phyloP scores from a whole-genome alignment of 2,329 filamentous ascomycete genomes.

The Harringtonia aguacate region DNA sequence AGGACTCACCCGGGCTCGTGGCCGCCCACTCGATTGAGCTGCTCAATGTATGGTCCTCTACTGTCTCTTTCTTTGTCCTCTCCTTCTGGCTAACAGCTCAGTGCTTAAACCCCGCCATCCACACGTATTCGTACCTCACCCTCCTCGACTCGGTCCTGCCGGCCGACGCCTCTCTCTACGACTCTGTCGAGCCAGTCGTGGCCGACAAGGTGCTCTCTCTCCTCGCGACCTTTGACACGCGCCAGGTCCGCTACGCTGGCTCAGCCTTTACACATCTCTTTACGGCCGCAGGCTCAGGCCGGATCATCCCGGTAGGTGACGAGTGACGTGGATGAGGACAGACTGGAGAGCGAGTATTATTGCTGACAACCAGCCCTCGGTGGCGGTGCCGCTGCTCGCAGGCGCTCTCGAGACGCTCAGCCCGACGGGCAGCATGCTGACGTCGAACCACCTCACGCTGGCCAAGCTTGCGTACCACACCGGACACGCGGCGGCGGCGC shows the following conservation, averaged over 20 bases:
- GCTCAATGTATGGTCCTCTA: conserved; percentile 25
- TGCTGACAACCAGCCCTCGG: conserved; percentile 25
- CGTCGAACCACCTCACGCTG: conserved; percentile 14
- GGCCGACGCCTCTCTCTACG: conserved; percentile 15
- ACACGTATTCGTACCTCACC: conserved; percentile 41
- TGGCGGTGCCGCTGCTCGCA: conserved; percentile 34
- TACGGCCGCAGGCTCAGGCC: conserved; percentile 25
- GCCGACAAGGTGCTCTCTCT: conserved; percentile 33
- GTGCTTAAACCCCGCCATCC: conserved; percentile 33
- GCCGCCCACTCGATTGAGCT: conserved; percentile 23
- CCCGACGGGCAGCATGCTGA: conserved; percentile 32
- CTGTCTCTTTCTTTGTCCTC: background rate
- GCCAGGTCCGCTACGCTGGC: conserved; percentile 42
- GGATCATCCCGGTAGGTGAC: conserved; percentile 29
- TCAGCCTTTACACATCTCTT: conserved; percentile 31
- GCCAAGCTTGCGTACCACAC: conserved; percentile 39
- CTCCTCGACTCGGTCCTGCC: conserved; percentile 31
- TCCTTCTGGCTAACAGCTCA: conserved; percentile 14
- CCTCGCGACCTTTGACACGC: conserved; percentile 35
- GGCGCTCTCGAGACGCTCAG: conserved; percentile 55
- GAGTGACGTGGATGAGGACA: background rate
- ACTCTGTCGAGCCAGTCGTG: conserved; percentile 21
- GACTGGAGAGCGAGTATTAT: background rate
- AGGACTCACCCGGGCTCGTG: conserved; percentile 21
- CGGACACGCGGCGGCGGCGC: conserved; percentile 39